phyloP scores from a whole-genome alignment of 176 grass and related monocot genomes.

The Dactylis glomerata region DNA sequence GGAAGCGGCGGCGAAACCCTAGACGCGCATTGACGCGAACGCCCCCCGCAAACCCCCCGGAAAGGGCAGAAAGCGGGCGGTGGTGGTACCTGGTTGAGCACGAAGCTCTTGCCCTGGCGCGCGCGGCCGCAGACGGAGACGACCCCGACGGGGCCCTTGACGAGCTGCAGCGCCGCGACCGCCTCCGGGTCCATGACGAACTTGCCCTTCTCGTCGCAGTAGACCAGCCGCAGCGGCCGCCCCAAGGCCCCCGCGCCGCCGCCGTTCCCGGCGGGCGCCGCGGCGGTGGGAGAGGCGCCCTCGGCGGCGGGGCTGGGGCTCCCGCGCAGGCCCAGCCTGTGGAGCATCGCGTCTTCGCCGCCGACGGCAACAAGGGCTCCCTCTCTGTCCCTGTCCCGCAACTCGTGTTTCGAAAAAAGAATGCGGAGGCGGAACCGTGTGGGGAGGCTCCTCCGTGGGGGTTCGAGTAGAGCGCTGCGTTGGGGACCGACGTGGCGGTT shows the following conservation, averaged over 20 bases:
- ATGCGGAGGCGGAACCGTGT: conserved; percentile 27
- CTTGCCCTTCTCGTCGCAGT: conserved; percentile 83
- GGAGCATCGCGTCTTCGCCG: conserved; percentile 55
- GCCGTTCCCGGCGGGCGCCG: conserved; percentile 23
- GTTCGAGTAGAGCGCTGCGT: neutral
- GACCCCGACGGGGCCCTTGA: conserved; percentile 86
- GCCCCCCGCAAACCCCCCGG: neutral
- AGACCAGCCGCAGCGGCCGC: conserved; percentile 76
- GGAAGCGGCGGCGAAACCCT: conserved; percentile 10
- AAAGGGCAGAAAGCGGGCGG: neutral
- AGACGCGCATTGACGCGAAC: neutral
- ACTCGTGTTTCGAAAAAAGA: conserved; percentile 28
- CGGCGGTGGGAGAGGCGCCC: neutral
- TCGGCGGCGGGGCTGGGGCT: conserved; percentile 12
- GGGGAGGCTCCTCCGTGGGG: too few relatives aligned
- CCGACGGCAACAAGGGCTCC: neutral
- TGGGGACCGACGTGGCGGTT: conserved; percentile 1
- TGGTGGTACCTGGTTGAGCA: conserved; percentile 80
- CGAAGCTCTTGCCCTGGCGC: conserved; percentile 97
- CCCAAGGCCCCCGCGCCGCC: conserved; percentile 20
- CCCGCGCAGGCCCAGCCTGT: conserved; percentile 63
- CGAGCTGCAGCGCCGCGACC: conserved; percentile 76
- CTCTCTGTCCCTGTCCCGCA: too few relatives aligned
- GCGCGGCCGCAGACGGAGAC: conserved; percentile 93
- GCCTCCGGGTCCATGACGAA: conserved; percentile 96